Evolutionary conservation across 306 rosid genomes (phyloP).

Genomic region (Cucumis cinereus): DNA sequence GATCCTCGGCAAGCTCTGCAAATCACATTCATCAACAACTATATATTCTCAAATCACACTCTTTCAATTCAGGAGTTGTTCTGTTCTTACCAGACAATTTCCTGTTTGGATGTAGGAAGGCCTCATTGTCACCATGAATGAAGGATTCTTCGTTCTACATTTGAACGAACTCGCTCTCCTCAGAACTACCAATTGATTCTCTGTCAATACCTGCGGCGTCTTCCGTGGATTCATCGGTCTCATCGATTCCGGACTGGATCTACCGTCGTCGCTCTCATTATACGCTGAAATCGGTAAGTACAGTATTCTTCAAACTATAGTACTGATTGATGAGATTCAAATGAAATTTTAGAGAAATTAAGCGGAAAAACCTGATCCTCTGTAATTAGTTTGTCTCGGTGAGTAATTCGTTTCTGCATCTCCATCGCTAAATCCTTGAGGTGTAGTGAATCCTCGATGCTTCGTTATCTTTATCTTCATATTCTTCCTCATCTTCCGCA

Average conservation of each 20-base stretch:
- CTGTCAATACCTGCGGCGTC: not conserved
- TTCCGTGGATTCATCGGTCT: not conserved
- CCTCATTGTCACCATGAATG: slow-evolving; percentile 2
- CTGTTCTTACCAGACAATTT: not conserved
- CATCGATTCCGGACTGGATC: not conserved
- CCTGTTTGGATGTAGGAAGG: slow-evolving; percentile 1
- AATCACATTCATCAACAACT: not conserved
- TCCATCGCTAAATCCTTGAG: not conserved
- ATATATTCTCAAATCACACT: not conserved
- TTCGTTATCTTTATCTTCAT: not conserved
- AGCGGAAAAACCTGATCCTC: not conserved
- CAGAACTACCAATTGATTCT: not conserved
- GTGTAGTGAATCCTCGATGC: not conserved
- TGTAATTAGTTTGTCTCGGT: not conserved
- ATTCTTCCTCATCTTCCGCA: not conserved
- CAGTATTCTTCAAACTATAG: not conserved
- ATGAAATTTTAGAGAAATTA: not conserved
- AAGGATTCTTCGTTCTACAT: not conserved
- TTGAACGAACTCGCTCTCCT: not conserved
- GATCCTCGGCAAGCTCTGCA: not conserved
- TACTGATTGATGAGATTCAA: not conserved
- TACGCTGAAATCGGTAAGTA: not conserved
- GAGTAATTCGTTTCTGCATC: not conserved
- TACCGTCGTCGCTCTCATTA: not conserved
- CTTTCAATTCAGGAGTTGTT: not conserved